Percentiles rank a stretch among this genome's conserved stretches.
Conservation (phyloP, 1,139 yeast genomes). For the Meyerozyma carpophila region DNA sequence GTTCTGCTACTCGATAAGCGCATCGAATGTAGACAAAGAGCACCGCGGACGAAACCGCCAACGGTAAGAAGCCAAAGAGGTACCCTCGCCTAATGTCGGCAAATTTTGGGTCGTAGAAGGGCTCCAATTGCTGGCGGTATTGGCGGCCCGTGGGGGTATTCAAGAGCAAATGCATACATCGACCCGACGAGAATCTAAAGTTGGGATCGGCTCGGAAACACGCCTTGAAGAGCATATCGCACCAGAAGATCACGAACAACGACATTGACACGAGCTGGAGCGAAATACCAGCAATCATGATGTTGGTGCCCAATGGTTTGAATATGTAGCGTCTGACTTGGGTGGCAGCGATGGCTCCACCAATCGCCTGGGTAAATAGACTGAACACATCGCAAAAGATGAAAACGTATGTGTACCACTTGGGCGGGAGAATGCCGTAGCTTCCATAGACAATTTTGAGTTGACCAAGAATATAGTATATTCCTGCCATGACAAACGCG, state of each 20-base stretch:
- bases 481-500: constrained; percentile 36
- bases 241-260: constrained; percentile 21
- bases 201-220: constrained; percentile 16
- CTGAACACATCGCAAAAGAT: constrained; percentile 29
- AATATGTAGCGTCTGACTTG: constrained; percentile 13
- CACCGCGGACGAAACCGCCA: constrained; percentile 16
- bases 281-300: constrained; percentile 36
- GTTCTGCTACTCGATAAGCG: constrained; percentile 27
- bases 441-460: constrained; percentile 26
- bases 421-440: constrained; percentile 23
- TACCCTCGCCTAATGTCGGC: constrained; percentile 11
- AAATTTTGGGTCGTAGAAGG: constrained; percentile 13
- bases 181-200: constrained; percentile 9
- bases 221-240: constrained; percentile 21
- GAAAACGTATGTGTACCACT: constrained; percentile 32
- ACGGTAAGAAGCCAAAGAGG: constrained; percentile 19
- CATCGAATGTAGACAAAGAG: constrained; percentile 25
- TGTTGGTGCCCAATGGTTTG: constrained; percentile 22
- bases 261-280: constrained; percentile 36
- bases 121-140: constrained; percentile 14
- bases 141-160: constrained; percentile 16
- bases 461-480: constrained; percentile 32
- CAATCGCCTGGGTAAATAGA: constrained; percentile 31
- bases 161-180: constrained; percentile 15
- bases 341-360: constrained; percentile 32